Evolutionary conservation across 495 filamentous ascomycete genomes (phyloP), one percentile per base, ranked within the genome.

Genomic region (Podospora fimiseda): DNA sequence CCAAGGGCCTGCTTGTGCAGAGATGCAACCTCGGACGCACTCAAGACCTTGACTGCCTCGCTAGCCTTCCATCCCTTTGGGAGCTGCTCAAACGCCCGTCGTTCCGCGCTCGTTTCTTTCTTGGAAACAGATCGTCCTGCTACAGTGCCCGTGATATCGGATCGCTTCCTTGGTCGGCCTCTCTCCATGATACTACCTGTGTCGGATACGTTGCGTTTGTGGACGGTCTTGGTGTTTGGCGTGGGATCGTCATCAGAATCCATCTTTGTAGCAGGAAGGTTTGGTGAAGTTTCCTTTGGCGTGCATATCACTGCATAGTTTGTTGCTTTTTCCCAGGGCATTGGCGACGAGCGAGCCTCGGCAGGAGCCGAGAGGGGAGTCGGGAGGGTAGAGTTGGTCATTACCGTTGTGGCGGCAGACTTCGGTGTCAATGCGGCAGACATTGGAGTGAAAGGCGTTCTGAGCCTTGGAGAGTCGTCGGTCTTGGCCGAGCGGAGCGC

Each of bases 1-100:
- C 76, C 77, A 13, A 78, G 66, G 3, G 86, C 86, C 62, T 87
- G 83, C 55, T 75, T 74, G 44, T 78, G 78, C 7, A 89, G 57
- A 5, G 63, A 67, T 36, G 72, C 69, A 22, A 84, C 65, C 33
- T 88, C 84, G 0, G 60, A 51, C 7, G 74, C 65, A 33, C 71
- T 67, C 48, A 85, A 55, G 41, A 68, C 65, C 20, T 59, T 63
- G 15, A 64, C 48, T 0, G 81, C 84, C 9, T 84, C 75, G 13
- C 59, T 64, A 1, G 79, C 67, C 50, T 74, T 77, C 63, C 77
- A 74, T 0, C 84, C 84, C 44, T 69, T 68, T 9, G 85, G 84
- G 2, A 88, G 66, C 21, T 69, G 63, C 60, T 79, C 79, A 53
- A 79, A 77, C 0, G 75, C 75, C 48, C 69, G 70, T 47, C 71